phyloP scores from a whole-genome alignment of 2,329 filamentous ascomycete genomes.

The Ascocoryne sarcoides region DNA sequence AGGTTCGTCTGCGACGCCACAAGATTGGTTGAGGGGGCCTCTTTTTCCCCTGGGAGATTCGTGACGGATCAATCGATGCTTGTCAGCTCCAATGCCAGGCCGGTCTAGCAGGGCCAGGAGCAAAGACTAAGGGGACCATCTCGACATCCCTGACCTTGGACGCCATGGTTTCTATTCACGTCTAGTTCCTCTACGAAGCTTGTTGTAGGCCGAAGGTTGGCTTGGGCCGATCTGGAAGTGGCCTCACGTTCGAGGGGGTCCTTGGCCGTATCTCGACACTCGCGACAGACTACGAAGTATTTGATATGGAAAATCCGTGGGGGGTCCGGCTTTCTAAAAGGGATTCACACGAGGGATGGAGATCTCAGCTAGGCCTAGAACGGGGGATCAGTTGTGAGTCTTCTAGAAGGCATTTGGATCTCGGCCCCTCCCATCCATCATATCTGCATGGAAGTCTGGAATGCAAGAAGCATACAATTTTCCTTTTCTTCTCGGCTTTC shows the following conservation, averaged over 20 bases:
- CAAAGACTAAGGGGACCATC: neutral
- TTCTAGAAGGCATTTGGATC: neutral
- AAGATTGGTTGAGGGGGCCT: conserved; percentile 21
- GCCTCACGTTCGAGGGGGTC: too few species aligned
- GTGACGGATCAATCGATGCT: conserved; percentile 23
- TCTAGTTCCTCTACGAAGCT: neutral
- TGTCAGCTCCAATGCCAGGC: conserved; percentile 20
- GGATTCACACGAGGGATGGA: too few species aligned
- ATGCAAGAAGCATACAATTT: too few species aligned
- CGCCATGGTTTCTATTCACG: neutral
- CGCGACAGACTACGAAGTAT: too few species aligned
- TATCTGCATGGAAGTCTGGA: too few species aligned
- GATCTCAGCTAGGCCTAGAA: too few species aligned
- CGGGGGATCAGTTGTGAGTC: neutral
- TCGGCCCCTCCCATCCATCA: neutral
- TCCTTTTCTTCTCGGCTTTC: too few species aligned
- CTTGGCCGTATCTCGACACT: too few species aligned
- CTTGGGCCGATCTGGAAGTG: neutral
- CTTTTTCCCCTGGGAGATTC: conserved; percentile 15
- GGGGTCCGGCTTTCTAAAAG: too few species aligned
- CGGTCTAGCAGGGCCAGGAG: neutral
- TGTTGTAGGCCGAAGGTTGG: neutral
- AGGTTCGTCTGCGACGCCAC: conserved; percentile 25
- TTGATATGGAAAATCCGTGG: too few species aligned
- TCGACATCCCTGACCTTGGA: neutral